Evolutionary conservation across 345 rosid genomes (phyloP), one percentile per base, ranked within the genome.

Genomic region (Eucalyptus camaldulensis): DNA sequence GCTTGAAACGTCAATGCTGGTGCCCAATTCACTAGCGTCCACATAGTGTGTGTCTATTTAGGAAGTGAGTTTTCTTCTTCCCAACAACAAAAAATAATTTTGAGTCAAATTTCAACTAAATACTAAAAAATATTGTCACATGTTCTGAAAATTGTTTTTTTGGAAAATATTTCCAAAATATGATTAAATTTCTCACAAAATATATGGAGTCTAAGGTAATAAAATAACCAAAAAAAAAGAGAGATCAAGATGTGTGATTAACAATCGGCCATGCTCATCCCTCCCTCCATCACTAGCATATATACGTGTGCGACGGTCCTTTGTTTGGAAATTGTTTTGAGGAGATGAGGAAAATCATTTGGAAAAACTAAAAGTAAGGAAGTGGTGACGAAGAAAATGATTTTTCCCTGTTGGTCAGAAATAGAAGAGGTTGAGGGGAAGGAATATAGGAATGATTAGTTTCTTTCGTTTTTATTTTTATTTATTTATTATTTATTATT

Each of bases 1-100:
- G 72, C 33, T 3, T 65, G 5, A 15, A 7, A n/a, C 2, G 1
- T n/a, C 3, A 1, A 17, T 67, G 80, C 3, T 1, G 1, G 4
- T 17, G 45, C 81, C 45, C 13, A 33, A 72, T 8, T 72, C 44
- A 19, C 8, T 72, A 72, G 11, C 44, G 0, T 43, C 5, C 44
- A 6, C 17, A 37, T 72, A 72, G 45, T 33, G 45, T 17, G 5
- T 33, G 25, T 37, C 44, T 33, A 72, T 37, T 10, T 72, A 33
- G 44, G 7, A 19, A 8, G 45, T 11, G 16, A 5, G 13, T 17
- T 72, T 72, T 72, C 44, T 5, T 9, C 81, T 72, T 72, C 13
- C 44, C 5, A 72, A 72, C 44, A 3, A 72, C 8, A 4, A 65
- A 65, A 65, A 65, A 65, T n/a, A 65, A n/a, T 1, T 15, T 65